Evolutionary conservation across 2,329 filamentous ascomycete genomes (phyloP), one percentile per base, ranked within the genome.

Genomic region (Rhinocladiella mackenziei): DNA sequence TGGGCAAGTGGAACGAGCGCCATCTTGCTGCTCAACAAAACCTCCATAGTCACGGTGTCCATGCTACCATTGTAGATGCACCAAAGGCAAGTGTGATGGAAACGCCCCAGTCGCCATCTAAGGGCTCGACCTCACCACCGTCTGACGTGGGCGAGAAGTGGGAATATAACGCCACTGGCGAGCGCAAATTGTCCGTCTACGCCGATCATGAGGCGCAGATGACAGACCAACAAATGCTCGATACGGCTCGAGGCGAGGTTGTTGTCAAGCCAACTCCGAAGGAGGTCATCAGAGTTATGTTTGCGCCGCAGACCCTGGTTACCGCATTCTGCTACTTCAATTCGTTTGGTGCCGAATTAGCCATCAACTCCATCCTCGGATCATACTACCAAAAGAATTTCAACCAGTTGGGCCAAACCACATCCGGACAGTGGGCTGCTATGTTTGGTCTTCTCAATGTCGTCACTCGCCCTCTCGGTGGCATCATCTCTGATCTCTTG

Each of bases 1-100:
- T 80, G 0, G 89, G 89, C 23, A 81, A 79, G 53, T 95, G 89
- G 89, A 76, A 77, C 5, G 83, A 91, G 28, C 80, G 87, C 20
- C 73, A 80, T 38, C 67, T 77, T 31, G 75, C 73, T 51, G 72
- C 76, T 1, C 68, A 77, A 43, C 72, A 76, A 53, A 76, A 72
- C 62, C 69, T 75, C 38, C 69, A 66, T 35, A 64, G 65, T 10
- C 72, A 77, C 56, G 65, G 68, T 7, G 56, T 71, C 20, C 39
- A 52, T 14, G 38, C 47, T 39, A 29, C 46, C 26, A 14, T 53
- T 39, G 51, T 55, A 11, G 43, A 54, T 15, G 26, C 49, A 17
- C 38, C 53, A 11, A 48, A 54, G 1, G 44, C 33, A n/a, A 53
- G 57, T 33, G 59, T 63, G 36, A 49, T 63, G 36, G 58, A 67